Conservation (phyloP, 257 asterid genomes). For the Capsicum baccatum region DNA sequence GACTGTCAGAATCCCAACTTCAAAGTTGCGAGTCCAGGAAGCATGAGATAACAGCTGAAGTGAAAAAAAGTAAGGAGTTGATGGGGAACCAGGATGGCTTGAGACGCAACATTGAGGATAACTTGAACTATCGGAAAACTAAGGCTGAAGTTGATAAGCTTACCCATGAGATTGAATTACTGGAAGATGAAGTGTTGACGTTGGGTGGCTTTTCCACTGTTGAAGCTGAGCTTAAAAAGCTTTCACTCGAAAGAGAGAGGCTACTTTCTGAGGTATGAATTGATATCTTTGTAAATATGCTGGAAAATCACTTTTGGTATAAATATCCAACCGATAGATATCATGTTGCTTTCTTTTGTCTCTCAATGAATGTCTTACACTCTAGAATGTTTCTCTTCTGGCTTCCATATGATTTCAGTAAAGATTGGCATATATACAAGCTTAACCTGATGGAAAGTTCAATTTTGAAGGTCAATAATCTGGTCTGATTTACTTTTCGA, state of each 20-base stretch:
- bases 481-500: constrained; percentile 21
- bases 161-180: constrained; percentile 70
- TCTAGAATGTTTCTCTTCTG: not conserved
- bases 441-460: constrained; percentile 16
- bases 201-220: constrained; percentile 70
- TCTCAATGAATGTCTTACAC: not conserved
- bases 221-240: constrained; percentile 66
- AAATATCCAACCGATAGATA: not conserved
- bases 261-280: constrained; percentile 82
- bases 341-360: not conserved
- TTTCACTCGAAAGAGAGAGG: constrained; percentile 75
- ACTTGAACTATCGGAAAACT: constrained; percentile 75
- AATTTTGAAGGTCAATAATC: constrained; percentile 14
- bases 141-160: constrained; percentile 74
- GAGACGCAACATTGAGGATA: constrained; percentile 76
- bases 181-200: constrained; percentile 67
- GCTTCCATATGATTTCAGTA: constrained; percentile 1
- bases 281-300: not conserved
- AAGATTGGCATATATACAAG: not conserved
- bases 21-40: constrained; percentile 56
- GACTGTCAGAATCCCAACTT: constrained; percentile 53
- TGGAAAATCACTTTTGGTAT: not conserved
- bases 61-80: constrained; percentile 57
- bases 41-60: constrained; percentile 59
- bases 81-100: constrained; percentile 59